A percentile compares a stretch with the other conserved stretches of the same genome.
Conservation (phyloP, 495 filamentous ascomycete genomes). For the Neurospora intermedia region DNA sequence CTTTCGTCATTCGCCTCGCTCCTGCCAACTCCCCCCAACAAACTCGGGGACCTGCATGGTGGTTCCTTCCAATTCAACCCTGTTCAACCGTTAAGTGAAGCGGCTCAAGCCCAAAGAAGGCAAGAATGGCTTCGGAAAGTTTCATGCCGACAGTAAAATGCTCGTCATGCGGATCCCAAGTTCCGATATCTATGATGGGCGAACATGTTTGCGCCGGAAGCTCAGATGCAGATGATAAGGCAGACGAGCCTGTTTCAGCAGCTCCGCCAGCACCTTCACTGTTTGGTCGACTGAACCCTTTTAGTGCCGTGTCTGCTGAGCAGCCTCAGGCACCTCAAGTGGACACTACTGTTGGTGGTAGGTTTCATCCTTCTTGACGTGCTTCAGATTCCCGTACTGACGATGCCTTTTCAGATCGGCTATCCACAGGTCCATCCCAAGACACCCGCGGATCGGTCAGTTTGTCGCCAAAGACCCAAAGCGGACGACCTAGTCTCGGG, state of each 20-base stretch:
- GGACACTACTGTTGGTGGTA: conserved; percentile 49
- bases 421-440: conserved; percentile 47
- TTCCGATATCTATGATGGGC: conserved; percentile 85
- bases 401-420: conserved; percentile 40
- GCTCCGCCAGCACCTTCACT: conserved; percentile 21
- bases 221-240: conserved; percentile 29
- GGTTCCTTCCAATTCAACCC: background rate
- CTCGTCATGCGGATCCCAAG: conserved; percentile 73
- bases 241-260: conserved; percentile 15
- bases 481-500: conserved; percentile 26
- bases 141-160: conserved; percentile 92
- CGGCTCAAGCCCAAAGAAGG: conserved; percentile 26
- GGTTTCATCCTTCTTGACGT: conserved; percentile 10
- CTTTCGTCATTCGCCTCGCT: background rate
- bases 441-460: conserved; percentile 48
- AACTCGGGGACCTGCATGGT: background rate
- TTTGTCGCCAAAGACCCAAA: conserved; percentile 45
- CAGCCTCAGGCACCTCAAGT: conserved; percentile 34
- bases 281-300: conserved; percentile 31
- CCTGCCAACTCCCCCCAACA: background rate
- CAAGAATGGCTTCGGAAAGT: conserved; percentile 43
- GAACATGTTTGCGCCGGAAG: conserved; percentile 64
- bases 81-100: conserved; percentile 5
- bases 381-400: conserved; percentile 18
- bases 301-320: conserved; percentile 13